Base-by-base conservation (phyloP, 2,329 filamentous ascomycete genomes). In the Fusarium graminum region DNA sequence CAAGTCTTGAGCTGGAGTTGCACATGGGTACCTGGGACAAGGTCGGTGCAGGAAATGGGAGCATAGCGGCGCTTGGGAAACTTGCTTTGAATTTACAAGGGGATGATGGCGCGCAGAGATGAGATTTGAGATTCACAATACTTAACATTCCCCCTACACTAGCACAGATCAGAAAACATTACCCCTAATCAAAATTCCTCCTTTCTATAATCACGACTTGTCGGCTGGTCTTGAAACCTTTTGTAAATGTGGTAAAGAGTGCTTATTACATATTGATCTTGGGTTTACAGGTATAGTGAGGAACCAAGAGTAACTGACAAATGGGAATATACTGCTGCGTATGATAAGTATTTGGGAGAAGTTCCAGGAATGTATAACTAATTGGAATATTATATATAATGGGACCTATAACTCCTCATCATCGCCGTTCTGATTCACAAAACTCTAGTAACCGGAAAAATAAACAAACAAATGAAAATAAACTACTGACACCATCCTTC, bases 401-500 rank as follows among this genome's bases (percentile, higher is more conserved):
- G 13, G 16, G 19, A 52, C 45, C 43, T 52, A 45, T 26, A 45
- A 28, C 45, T 44, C 22, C 26, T 5, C 17, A 28, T 22, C 34
- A 39, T 13, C 19, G 7, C 6, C 32, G 16, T 16, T 34, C 6
- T 8, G n/a, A 34, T 6, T n/a, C 16, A 4, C 7, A 13, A 34
- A 34, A 34, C 4, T n/a, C 32, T n/a, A n/a, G 16, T 36, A 36
- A 36, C 3, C 8, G 28, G 13, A 29, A 17, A 17, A 10, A 10
- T 3, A 10, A 22, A 8, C 6, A 22, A 10, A 6, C 9, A 19
- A 25, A 38, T 26, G 6, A 39, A 6, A 39, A 12, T 10, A n/a
- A 3, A 9, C 16, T 28, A 63, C 6, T 58, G 10, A 11, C 59
- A 13, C 61, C 65, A 69, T 1, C 62, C 65, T 10, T 52, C 58